These are phyloP conservation scores for Saxispiralis lemnorum DNA, from an alignment of 495 filamentous ascomycete species.

Conservation along the genomic window DNA sequence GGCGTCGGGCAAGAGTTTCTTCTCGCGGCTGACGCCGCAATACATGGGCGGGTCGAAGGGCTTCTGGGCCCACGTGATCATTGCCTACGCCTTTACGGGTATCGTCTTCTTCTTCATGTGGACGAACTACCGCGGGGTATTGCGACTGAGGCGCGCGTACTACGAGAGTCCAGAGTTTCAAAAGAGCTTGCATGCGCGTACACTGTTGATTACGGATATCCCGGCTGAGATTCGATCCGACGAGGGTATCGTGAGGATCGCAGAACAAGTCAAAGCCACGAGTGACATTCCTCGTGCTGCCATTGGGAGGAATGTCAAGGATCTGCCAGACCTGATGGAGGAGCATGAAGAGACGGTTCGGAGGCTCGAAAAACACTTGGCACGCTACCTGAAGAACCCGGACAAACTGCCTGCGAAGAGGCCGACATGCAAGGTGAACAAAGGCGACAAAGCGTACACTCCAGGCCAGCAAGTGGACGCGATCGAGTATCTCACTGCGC, in stretches of 20 bases:
- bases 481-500: conserved; percentile 77
- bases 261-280: conserved; percentile 55
- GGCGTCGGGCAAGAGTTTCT: conserved; percentile 16
- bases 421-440: conserved; percentile 60
- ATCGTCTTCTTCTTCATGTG: conserved; percentile 68
- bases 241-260: conserved; percentile 68
- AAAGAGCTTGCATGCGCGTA: conserved; percentile 70
- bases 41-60: conserved; percentile 34
- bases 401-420: conserved; percentile 60
- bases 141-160: conserved; percentile 53
- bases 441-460: conserved; percentile 46
- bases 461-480: conserved; percentile 64
- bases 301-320: conserved; percentile 81
- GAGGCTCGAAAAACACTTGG: conserved; percentile 61
- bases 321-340: conserved; percentile 65
- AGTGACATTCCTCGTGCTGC: conserved; percentile 59
- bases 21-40: conserved; percentile 38
- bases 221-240: conserved; percentile 55
- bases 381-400: conserved; percentile 80
- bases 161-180: conserved; percentile 82
- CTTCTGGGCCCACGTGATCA: conserved; percentile 67
- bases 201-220: conserved; percentile 84
- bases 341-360: conserved; percentile 68
- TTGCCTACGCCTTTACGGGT: conserved; percentile 62
- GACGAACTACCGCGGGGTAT: conserved; percentile 67